phyloP scores from a whole-genome alignment of 495 filamentous ascomycete genomes.

The Pyrenopolyporus hunteri region DNA sequence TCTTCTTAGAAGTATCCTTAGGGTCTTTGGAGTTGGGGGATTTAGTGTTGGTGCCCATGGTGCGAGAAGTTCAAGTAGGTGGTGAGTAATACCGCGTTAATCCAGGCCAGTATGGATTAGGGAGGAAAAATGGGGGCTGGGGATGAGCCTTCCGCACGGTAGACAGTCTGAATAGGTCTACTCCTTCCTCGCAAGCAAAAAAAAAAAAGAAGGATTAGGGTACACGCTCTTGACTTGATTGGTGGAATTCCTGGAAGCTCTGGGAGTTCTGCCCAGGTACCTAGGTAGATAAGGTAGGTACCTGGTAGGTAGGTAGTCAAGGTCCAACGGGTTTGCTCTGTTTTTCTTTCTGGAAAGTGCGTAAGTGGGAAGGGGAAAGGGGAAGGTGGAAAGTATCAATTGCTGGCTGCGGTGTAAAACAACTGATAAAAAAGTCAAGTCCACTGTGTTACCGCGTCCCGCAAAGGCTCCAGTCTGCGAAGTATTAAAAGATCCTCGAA shows the following conservation, averaged over 20 bases:
- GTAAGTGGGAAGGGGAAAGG: no score
- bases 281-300: no score
- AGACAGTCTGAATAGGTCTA: not conserved
- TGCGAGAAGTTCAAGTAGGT: not conserved
- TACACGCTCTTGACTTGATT: no score
- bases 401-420: no score
- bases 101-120: not conserved
- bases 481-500: not conserved
- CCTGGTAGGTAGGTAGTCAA: no score
- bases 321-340: no score
- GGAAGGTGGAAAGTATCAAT: no score
- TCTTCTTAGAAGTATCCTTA: not conserved
- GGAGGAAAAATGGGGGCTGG: slow-evolving; percentile 15
- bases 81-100: not conserved
- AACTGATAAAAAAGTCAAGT: not conserved
- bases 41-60: not conserved
- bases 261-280: no score
- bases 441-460: not conserved
- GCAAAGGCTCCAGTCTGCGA: not conserved
- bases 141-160: slow-evolving; percentile 8
- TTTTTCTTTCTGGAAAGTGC: no score
- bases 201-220: no score
- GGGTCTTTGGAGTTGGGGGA: not conserved
- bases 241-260: no score
- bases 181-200: slow-evolving; percentile 3